phyloP scores from a whole-genome alignment of 371 early-diverging fungal species.

The Mucor saturninus region DNA sequence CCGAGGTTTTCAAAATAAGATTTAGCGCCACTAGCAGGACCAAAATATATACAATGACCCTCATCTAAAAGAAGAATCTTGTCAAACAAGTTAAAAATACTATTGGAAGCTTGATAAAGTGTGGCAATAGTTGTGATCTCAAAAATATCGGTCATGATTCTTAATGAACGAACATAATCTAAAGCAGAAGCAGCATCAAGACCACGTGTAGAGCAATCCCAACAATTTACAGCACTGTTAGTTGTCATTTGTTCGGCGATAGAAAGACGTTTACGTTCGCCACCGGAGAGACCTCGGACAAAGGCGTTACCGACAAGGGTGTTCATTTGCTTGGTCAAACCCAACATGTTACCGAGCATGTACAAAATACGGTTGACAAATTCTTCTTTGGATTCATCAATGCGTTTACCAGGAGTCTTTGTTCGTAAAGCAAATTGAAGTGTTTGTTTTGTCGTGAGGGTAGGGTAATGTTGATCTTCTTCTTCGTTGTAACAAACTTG shows the following conservation, averaged over 20 bases:
- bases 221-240: slow-evolving; percentile 71
- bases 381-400: slow-evolving; percentile 43
- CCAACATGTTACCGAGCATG: slow-evolving; percentile 70
- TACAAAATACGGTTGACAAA: slow-evolving; percentile 55
- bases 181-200: slow-evolving; percentile 91
- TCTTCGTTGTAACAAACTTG: slow-evolving; percentile 74
- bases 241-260: slow-evolving; percentile 89
- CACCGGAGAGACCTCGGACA: slow-evolving; percentile 84
- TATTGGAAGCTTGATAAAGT: slow-evolving; percentile 75
- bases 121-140: slow-evolving; percentile 70
- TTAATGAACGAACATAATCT: slow-evolving; percentile 72
- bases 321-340: slow-evolving; percentile 74
- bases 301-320: slow-evolving; percentile 85
- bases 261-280: slow-evolving; percentile 86
- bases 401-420: slow-evolving; percentile 66
- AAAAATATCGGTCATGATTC: slow-evolving; percentile 67
- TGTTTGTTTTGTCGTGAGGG: slow-evolving; percentile 73
- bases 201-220: slow-evolving; percentile 90
- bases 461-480: slow-evolving; percentile 75
- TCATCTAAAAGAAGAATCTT: slow-evolving; percentile 74
- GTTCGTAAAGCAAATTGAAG: slow-evolving; percentile 67
- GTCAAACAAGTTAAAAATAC: slow-evolving; percentile 80
- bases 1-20: slow-evolving; percentile 73
- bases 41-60: slow-evolving; percentile 78
- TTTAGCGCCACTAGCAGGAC: slow-evolving; percentile 70